Evolutionary conservation across 2,329 filamentous ascomycete genomes (phyloP).

Genomic region (Basipetospora chlamydospora): DNA sequence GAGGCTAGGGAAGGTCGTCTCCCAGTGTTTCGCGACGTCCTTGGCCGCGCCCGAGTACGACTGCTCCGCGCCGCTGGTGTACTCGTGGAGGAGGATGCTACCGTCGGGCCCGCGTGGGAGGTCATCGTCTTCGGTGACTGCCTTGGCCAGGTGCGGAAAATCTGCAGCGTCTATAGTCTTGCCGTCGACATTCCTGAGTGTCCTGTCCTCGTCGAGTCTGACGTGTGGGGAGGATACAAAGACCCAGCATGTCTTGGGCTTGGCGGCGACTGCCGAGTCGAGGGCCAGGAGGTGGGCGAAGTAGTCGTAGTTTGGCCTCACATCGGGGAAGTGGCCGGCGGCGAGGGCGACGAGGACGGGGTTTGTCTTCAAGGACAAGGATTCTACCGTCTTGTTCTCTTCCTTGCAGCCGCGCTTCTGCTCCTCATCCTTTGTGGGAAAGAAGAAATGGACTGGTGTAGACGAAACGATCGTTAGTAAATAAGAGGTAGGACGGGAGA

Average conservation of each 20-base stretch:
- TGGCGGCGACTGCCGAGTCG: conserved; percentile 36
- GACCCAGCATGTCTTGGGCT: conserved; percentile 44
- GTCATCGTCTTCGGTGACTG: conserved; percentile 35
- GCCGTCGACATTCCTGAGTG: conserved; percentile 28
- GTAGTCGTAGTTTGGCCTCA: conserved; percentile 48
- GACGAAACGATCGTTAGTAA: not conserved
- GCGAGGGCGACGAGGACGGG: conserved; percentile 47
- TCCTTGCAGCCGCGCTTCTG: conserved; percentile 29
- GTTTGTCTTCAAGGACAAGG: conserved; percentile 49
- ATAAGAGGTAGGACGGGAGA: conserved; percentile 3
- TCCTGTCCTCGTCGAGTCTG: conserved; percentile 31
- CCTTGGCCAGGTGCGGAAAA: conserved; percentile 43
- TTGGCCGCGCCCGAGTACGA: conserved; percentile 40
- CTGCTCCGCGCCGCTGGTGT: conserved; percentile 38
- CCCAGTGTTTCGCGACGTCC: conserved; percentile 40
- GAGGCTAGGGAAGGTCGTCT: conserved; percentile 41
- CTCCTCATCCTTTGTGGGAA: conserved; percentile 39
- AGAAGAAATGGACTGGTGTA: conserved; percentile 41
- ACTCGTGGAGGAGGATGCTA: conserved; percentile 40
- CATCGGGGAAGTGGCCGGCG: conserved; percentile 39
- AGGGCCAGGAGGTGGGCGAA: conserved; percentile 40
- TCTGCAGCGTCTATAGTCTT: conserved; percentile 26
- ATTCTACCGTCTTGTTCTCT: conserved; percentile 19
- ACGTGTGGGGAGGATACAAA: conserved; percentile 40
- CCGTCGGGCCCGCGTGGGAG: conserved; percentile 34